Evolutionary conservation across 371 early-diverging fungal genomes (phyloP), one percentile per base, ranked within the genome.

Genomic region (Mucor velutinosus): DNA sequence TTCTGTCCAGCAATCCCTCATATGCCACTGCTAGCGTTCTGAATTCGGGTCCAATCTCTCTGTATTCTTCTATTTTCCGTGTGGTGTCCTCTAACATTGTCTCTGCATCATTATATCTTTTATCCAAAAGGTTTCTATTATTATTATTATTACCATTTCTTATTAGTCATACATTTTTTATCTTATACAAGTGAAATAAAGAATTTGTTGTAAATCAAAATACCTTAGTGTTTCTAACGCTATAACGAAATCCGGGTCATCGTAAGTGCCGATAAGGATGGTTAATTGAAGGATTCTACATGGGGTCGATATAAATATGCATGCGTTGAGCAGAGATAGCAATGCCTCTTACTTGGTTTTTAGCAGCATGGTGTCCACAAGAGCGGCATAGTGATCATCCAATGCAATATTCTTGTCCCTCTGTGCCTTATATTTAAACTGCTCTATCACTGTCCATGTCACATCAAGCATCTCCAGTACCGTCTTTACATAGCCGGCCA

Each of bases 371-470:
- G 66, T 32, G 27, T 72, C 65, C 15, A 65, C 62, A 7, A 67
- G 23, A 0, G 60, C 25, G 14, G 49, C 45, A 30, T 67, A 67
- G 25, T 68, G 61, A 0, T 33, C 53, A 45, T 72, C 65, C 7
- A 67, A 58, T 7, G 43, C 11, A 3, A 33, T 29, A 32, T 67
- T 33, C 25, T 49, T 65, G 1, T 57, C 57, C 21, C 62, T 64
- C 32, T 64, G 33, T 30, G 25, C n/a, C 11, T 61, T 68, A n/a
- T 58, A 64, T 35, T 67, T 67, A 19, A 67, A 68, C 30, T 68
- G 58, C 41, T 72, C 64, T 8, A 72, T 68, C 12, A 72, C 49
- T 12, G 64, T 65, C 72, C 72, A 72, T 7, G 68, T 65, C 0
- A 61, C 33, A 58, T 62, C 65, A 1, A 72, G 23, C 10, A 67